These are phyloP conservation scores for Penicillium verhagenii DNA, from an alignment of 495 filamentous ascomycete species.

Conservation along the genomic window DNA sequence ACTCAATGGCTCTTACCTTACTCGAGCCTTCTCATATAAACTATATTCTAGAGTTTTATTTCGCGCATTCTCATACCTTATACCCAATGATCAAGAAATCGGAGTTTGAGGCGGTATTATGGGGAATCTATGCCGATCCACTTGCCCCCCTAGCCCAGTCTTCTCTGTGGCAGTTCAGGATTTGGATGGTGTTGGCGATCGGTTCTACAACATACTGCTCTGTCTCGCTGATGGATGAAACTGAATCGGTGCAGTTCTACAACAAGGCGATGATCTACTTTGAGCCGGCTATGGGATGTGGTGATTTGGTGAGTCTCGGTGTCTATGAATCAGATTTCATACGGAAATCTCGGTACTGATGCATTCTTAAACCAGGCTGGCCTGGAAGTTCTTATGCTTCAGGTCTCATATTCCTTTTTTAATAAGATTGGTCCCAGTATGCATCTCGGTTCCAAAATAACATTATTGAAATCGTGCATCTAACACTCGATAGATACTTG, in stretches of 20 bases:
- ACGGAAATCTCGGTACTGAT: neutral
- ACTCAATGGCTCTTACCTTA: slow-evolving; percentile 15
- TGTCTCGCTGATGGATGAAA: slow-evolving; percentile 37
- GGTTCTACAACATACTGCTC: slow-evolving; percentile 40
- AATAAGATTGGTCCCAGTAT: slow-evolving; percentile 43
- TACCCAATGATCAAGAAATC: slow-evolving; percentile 35
- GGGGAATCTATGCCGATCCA: slow-evolving; percentile 29
- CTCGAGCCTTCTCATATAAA: slow-evolving; percentile 27
- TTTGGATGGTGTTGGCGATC: slow-evolving; percentile 44
- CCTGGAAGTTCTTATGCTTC: slow-evolving; percentile 40
- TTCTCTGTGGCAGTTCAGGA: slow-evolving; percentile 31
- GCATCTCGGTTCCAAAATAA: neutral
- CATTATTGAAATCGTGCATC: neutral
- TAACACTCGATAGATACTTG: slow-evolving; percentile 26
- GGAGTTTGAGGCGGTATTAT: slow-evolving; percentile 29
- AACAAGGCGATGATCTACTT: slow-evolving; percentile 40
- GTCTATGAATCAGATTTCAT: neutral
- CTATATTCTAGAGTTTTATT: slow-evolving; percentile 37
- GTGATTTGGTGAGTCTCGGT: slow-evolving; percentile 28
- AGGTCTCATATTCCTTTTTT: slow-evolving; percentile 44
- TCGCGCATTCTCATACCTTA: slow-evolving; percentile 41
- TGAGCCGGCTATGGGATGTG: slow-evolving; percentile 34
- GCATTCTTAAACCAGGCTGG: slow-evolving; percentile 20
- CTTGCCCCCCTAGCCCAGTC: slow-evolving; percentile 24
- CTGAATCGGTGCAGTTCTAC: slow-evolving; percentile 33